These are phyloP conservation scores for Suhomyces guaymorum DNA, from an alignment of 1,139 yeast genomes.

Conservation along the genomic window DNA sequence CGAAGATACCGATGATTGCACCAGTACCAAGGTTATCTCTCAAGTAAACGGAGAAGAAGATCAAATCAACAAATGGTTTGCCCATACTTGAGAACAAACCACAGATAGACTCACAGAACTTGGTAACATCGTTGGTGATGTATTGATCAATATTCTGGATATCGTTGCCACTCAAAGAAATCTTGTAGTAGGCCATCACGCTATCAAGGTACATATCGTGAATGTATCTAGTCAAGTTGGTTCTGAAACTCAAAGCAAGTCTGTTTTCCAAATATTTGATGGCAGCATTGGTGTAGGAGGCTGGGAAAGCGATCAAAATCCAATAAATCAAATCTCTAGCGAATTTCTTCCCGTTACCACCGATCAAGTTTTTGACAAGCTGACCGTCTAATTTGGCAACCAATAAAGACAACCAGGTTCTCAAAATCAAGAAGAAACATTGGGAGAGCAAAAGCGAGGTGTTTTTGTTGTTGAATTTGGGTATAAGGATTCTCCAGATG, in stretches of 20 bases:
- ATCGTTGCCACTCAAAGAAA: constrained; percentile 47
- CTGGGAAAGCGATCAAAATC: constrained; percentile 90
- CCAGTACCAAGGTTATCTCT: constrained; percentile 83
- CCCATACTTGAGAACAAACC: constrained; percentile 87
- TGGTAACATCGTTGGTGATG: constrained; percentile 80
- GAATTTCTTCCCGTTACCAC: constrained; percentile 77
- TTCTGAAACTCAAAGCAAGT: constrained; percentile 80
- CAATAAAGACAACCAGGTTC: constrained; percentile 85
- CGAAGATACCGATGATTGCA: constrained; percentile 78
- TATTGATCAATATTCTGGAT: constrained; percentile 67
- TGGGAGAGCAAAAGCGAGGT: constrained; percentile 68
- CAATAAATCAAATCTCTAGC: constrained; percentile 78
- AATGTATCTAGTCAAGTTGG: constrained; percentile 79
- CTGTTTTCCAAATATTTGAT: constrained; percentile 79
- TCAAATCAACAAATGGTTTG: constrained; percentile 84
- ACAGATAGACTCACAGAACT: constrained; percentile 81
- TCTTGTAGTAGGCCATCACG: constrained; percentile 79
- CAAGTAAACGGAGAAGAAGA: constrained; percentile 83
- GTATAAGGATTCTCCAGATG: constrained; percentile 80
- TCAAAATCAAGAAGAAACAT: constrained; percentile 68
- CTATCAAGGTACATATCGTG: constrained; percentile 88
- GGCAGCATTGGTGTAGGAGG: constrained; percentile 89
- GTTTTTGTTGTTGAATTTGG: constrained; percentile 68
- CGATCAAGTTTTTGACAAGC: constrained; percentile 84
- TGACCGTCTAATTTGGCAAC: constrained; percentile 92